phyloP scores from a whole-genome alignment of 176 grass and related monocot species.

The Canna indica region DNA sequence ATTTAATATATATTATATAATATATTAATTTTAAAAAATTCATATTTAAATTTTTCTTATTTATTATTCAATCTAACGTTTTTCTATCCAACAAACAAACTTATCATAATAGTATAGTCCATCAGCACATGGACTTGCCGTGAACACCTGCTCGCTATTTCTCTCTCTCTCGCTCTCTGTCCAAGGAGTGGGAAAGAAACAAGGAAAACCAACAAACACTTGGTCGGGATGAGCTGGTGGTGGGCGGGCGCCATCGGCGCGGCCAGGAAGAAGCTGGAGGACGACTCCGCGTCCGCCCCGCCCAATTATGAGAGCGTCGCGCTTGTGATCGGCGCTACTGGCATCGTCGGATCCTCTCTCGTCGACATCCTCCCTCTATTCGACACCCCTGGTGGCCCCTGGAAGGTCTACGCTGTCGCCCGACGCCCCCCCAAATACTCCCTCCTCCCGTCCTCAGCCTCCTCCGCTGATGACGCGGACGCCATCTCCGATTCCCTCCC shows the following conservation, averaged over 20 bases:
- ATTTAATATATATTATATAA: no score
- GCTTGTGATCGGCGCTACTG: slow-evolving; percentile 55
- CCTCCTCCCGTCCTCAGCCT: background rate
- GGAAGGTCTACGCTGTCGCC: slow-evolving; percentile 26
- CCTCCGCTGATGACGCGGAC: background rate
- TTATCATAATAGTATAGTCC: no score
- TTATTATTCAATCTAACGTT: no score
- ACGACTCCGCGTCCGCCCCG: slow-evolving; percentile 17
- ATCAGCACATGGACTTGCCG: no score
- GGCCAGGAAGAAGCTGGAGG: slow-evolving; percentile 57
- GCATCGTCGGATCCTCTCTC: slow-evolving; percentile 64
- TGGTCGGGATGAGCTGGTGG: slow-evolving; percentile 70
- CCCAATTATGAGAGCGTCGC: slow-evolving; percentile 47
- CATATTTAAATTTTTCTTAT: no score
- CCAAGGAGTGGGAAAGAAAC: no score
- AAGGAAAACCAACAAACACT: background rate
- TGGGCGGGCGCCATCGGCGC: slow-evolving; percentile 76
- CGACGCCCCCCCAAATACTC: slow-evolving; percentile 27
- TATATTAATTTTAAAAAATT: no score
- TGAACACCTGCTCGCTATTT: no score
- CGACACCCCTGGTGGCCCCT: slow-evolving; percentile 58
- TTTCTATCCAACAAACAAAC: no score
- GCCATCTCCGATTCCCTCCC: background rate
- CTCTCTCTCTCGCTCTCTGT: no score
- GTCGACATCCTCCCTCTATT: slow-evolving; percentile 70